Base-by-base conservation (phyloP, 2,329 filamentous ascomycete species). In the Aspergillus sergii region DNA sequence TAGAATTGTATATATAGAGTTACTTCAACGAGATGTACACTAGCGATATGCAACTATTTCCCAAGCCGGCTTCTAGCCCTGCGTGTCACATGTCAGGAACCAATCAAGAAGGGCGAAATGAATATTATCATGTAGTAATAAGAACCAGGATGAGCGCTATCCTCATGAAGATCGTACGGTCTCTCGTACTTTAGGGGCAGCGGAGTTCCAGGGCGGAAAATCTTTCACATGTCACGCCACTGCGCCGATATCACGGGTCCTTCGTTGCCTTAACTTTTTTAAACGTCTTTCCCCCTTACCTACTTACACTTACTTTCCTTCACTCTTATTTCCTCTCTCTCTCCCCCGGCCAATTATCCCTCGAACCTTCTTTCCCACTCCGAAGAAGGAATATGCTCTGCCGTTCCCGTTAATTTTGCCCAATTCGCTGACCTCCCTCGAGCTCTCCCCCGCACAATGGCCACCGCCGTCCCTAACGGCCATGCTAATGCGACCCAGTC, bases 221-320 rank as follows among this genome's bases (percentile, higher is more conserved):
- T 43, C 63, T 67, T 72, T 74, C 73, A 74, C 72, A 75, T 74
- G 73, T 74, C 73, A 75, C 66, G 73, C 71, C 73, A 74, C 71
- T 61, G 32, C 58, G 7, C 45, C 21, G 2, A 48, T 26, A 48
- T 26, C 21, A 14, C 21, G 45, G 45, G 23, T n/a, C 10, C 21
- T 48, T 26, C 45, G 12, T 56, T 30, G 48, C 32, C 34, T 61
- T 63, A 59, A 23, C 58, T 55, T 54, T 58, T 63, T 26, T n/a
- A 34, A 34, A 50, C 45, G 32, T 41, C 41, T 46, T 53, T 57
- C 32, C 55, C 46, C 62, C 59, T 39, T 41, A 46, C 57, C 32
- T 53, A 10, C 16, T 30, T n/a, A 30, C 26, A 23, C n/a, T 45
- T 11, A 45, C 36, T 50, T 59, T 59, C 39, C 26, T 58, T 51